These are phyloP conservation scores for Zymoseptoria passerinii DNA, from an alignment of 2,329 filamentous ascomycete species.

Conservation along the genomic window DNA sequence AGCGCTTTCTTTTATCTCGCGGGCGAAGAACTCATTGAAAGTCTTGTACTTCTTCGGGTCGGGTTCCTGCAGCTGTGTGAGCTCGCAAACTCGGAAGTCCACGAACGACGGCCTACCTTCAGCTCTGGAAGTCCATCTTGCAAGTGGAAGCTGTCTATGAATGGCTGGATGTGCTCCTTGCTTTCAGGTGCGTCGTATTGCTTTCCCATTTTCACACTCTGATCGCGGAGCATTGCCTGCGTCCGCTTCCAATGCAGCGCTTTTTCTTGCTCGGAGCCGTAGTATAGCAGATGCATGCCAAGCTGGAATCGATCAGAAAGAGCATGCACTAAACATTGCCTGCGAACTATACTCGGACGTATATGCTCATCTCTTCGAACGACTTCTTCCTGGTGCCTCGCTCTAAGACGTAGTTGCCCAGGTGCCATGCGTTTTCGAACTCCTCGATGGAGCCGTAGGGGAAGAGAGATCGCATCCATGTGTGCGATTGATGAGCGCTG, in stretches of 20 bases:
- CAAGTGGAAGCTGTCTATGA: slow-evolving; percentile 34
- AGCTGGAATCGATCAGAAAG: slow-evolving; percentile 12
- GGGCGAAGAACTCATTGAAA: slow-evolving; percentile 39
- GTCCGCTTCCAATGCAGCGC: slow-evolving; percentile 31
- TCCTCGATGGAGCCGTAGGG: slow-evolving; percentile 24
- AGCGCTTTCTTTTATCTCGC: slow-evolving; percentile 31
- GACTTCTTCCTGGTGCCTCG: slow-evolving; percentile 33
- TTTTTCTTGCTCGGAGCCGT: slow-evolving; percentile 33
- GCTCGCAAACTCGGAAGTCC: neutral
- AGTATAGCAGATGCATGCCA: slow-evolving; percentile 39
- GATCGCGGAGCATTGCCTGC: slow-evolving; percentile 28
- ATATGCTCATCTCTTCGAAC: slow-evolving; percentile 38
- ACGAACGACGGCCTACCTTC: slow-evolving; percentile 6
- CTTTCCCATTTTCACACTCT: slow-evolving; percentile 35
- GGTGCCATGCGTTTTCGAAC: slow-evolving; percentile 31
- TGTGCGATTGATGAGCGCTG: slow-evolving; percentile 15
- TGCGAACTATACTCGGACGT: slow-evolving; percentile 26
- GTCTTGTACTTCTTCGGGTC: slow-evolving; percentile 33
- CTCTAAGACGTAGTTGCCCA: slow-evolving; percentile 39
- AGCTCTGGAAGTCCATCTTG: slow-evolving; percentile 28
- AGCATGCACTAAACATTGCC: neutral
- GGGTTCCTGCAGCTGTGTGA: slow-evolving; percentile 20
- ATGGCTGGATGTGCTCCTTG: slow-evolving; percentile 33
- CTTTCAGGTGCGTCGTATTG: slow-evolving; percentile 34
- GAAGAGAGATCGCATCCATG: slow-evolving; percentile 19